Conservation (phyloP, 805 yeast genomes). For the Isabelozyma gotoi region DNA sequence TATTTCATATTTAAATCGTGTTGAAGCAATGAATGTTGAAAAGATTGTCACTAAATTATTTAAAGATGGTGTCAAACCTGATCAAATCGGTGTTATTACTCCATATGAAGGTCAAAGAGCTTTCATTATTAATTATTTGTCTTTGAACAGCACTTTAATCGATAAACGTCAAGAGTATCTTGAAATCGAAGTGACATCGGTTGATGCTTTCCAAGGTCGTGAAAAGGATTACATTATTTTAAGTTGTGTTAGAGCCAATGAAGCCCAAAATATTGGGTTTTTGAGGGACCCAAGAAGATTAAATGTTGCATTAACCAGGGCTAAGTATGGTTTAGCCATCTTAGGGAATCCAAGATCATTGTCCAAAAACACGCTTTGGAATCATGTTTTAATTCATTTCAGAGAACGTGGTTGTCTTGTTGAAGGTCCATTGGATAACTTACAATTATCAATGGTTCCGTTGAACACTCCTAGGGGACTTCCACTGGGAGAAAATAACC, state of each 20-base stretch:
- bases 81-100: conserved; percentile 87
- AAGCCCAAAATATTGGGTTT: conserved; percentile 40
- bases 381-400: conserved; percentile 70
- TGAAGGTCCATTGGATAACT: conserved; percentile 81
- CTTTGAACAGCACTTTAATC: conserved; percentile 60
- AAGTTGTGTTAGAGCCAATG: conserved; percentile 46
- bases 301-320: conserved; percentile 46
- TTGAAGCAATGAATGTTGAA: conserved; percentile 89
- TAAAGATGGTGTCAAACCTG: conserved; percentile 73
- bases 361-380: conserved; percentile 74
- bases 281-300: conserved; percentile 44
- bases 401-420: conserved; percentile 85
- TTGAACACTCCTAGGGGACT: conserved; percentile 22
- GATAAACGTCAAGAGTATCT: conserved; percentile 59
- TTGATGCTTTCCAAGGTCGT: conserved; percentile 45
- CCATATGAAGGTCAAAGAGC: conserved; percentile 95
- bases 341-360: conserved; percentile 84
- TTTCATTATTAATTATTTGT: conserved; percentile 75
- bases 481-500: conserved; percentile 19
- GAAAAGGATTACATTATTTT: conserved; percentile 45
- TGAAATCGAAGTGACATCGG: conserved; percentile 74
- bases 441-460: conserved; percentile 70
- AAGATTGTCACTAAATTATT: conserved; percentile 70
- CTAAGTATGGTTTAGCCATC: conserved; percentile 46
- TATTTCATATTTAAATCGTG: conserved; percentile 76